Evolutionary conservation across 2,329 filamentous ascomycete species (phyloP).

Genomic region (Phaeoacremonium minimum): DNA sequence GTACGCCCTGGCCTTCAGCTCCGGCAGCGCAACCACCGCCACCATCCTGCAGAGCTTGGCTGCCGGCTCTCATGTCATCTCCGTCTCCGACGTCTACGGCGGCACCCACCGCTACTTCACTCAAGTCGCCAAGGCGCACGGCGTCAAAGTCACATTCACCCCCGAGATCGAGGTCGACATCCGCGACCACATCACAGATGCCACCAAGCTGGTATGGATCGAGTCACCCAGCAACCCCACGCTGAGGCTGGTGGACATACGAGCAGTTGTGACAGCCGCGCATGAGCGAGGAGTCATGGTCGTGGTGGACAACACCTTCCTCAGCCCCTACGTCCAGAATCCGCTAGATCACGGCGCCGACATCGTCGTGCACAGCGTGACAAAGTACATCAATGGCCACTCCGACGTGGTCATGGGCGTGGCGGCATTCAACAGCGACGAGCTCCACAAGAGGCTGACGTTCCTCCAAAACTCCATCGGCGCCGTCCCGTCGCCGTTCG

Average conservation of each 20-base stretch:
- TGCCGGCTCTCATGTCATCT: slow-evolving; percentile 87
- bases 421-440: slow-evolving; percentile 86
- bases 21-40: slow-evolving; percentile 89
- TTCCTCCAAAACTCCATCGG: slow-evolving; percentile 98
- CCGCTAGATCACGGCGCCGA: slow-evolving; percentile 93
- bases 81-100: slow-evolving; percentile 95
- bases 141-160: slow-evolving; percentile 91
- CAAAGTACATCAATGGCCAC: slow-evolving; percentile 99
- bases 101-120: slow-evolving; percentile 99
- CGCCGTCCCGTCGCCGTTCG: slow-evolving; percentile 89
- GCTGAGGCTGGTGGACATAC: slow-evolving; percentile 86
- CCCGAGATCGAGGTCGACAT: slow-evolving; percentile 89
- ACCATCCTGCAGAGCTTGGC: slow-evolving; percentile 90
- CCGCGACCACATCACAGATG: slow-evolving; percentile 73
- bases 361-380: slow-evolving; percentile 94
- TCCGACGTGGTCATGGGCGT: slow-evolving; percentile 96
- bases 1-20: slow-evolving; percentile 90
- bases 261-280: slow-evolving; percentile 75
- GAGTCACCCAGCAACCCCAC: slow-evolving; percentile 95
- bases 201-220: slow-evolving; percentile 97
- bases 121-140: slow-evolving; percentile 90
- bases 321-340: slow-evolving; percentile 95
- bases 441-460: slow-evolving; percentile 69
- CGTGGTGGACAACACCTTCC: slow-evolving; percentile 99
- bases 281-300: slow-evolving; percentile 88